A percentile compares a stretch with the other conserved stretches of the same genome.
Conservation (phyloP, 2,329 filamentous ascomycete genomes). For the Talaromyces sp. region DNA sequence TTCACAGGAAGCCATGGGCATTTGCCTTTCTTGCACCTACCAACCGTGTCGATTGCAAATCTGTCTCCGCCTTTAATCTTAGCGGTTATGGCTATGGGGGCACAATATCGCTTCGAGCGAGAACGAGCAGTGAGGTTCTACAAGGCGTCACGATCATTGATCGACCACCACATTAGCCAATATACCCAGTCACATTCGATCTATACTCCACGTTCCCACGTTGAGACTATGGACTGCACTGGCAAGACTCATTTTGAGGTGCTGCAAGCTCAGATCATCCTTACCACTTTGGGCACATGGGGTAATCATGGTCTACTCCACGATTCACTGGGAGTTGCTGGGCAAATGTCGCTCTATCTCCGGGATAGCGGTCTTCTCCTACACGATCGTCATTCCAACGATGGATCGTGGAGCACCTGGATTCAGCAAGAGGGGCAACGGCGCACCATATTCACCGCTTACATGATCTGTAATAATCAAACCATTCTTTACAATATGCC, state of each 20-base stretch:
- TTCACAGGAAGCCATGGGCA: slow-evolving; percentile 8
- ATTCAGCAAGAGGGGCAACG: slow-evolving; percentile 6
- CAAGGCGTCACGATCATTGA: slow-evolving; percentile 6
- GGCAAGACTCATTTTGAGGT: slow-evolving; percentile 7
- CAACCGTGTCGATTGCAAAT: slow-evolving; percentile 4
- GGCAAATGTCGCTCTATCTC: slow-evolving; percentile 9
- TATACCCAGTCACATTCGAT: slow-evolving; percentile 1
- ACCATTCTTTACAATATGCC: slow-evolving; percentile 8
- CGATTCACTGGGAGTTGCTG: slow-evolving; percentile 3
- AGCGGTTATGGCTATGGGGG: slow-evolving; percentile 4
- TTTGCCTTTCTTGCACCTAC: slow-evolving; percentile 4
- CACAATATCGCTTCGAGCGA: slow-evolving; percentile 9
- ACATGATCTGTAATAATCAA: slow-evolving; percentile 6
- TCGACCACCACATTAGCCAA: slow-evolving; percentile 2
- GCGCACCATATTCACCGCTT: slow-evolving; percentile 6
- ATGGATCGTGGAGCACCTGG: slow-evolving; percentile 6
- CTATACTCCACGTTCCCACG: slow-evolving; percentile 3
- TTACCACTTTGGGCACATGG: slow-evolving; percentile 8
- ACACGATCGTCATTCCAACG: slow-evolving; percentile 3
- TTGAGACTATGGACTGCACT: slow-evolving; percentile 3
- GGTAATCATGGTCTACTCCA: slow-evolving; percentile 6
- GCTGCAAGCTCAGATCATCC: slow-evolving; percentile 6
- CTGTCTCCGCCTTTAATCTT: slow-evolving; percentile 5
- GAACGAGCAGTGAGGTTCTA: slow-evolving; percentile 7
- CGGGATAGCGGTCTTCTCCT: slow-evolving; percentile 5